Evolutionary conservation across 2,329 filamentous ascomycete genomes (phyloP), one percentile per base, ranked within the genome.

Genomic region (Aspergillus fumigatiaffinis): DNA sequence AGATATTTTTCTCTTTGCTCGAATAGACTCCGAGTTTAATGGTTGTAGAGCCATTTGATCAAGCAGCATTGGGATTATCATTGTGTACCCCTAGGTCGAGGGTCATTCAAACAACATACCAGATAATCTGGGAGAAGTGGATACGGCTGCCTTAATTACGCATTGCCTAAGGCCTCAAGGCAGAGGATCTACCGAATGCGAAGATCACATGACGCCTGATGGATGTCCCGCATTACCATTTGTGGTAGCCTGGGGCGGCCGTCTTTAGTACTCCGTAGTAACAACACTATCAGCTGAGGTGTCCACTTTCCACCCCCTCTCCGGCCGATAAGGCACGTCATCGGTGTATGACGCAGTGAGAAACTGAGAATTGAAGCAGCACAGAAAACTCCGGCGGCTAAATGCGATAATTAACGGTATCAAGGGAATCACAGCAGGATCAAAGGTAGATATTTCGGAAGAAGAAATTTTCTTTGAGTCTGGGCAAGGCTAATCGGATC

Each of bases 171-270:
- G 49, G 49, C 49, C 12, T 6, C 2, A 51, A 51, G 8, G n/a
- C 26, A 21, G 56, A 56, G 55, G 26, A 10, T 28, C 55, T 28
- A 23, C 60, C 55, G 62, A 59, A 62, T 57, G 59, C 62, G 63
- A 56, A 57, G 62, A 66, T 66, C 63, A 66, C 63, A 62, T 66
- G 63, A 66, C 51, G 32, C 32, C 58, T 52, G 44, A 52, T 50
- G 38, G 41, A 47, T 32, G 4, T 35, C 32, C 42, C 51, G 44
- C 42, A 46, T 46, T 46, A 46, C 42, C 10, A 23, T 46, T 23
- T 20, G n/a, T 23, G 42, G 42, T 46, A 46, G 42, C 42, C 42
- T 46, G 42, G 42, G 42, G 42, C 42, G n/a, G 42, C 42, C 42
- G 20, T 46, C 42, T 46, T 46, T 21, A 46, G n/a, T 5, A 28